Percentiles rank a stretch among this genome's conserved stretches.
Evolutionary conservation across 164 flowering plant species (phyloP).

Genomic region (Tetrastigma voinierianum): DNA sequence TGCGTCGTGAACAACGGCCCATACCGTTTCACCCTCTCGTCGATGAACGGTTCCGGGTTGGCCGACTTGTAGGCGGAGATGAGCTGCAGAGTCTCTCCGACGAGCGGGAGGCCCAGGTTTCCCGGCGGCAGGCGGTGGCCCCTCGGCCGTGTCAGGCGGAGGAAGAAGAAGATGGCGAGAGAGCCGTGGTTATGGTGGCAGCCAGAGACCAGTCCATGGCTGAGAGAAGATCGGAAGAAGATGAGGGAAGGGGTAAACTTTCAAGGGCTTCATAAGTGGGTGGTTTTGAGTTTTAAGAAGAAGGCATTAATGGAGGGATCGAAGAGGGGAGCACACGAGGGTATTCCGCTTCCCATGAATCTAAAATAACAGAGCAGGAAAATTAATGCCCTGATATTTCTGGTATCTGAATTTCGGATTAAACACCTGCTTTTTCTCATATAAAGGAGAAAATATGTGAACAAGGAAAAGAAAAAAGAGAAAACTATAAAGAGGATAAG

Average conservation of each 20-base stretch:
- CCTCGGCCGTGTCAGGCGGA: conserved; percentile 27
- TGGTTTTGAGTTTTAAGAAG: too few relatives aligned
- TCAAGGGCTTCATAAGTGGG: too few relatives aligned
- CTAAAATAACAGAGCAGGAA: neutral
- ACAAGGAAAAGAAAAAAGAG: neutral
- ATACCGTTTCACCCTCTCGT: too few relatives aligned
- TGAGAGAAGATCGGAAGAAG: too few relatives aligned
- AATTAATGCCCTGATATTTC: conserved; percentile 17
- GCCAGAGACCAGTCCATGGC: too few relatives aligned
- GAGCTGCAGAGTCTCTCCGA: conserved; percentile 89
- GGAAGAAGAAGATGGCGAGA: conserved; percentile 20
- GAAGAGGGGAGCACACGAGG: conserved; percentile 20
- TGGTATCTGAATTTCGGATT: conserved; percentile 2
- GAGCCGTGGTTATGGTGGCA: too few relatives aligned
- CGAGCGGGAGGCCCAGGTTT: conserved; percentile 62
- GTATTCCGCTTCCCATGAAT: conserved; percentile 9
- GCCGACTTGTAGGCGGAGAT: conserved; percentile 86
- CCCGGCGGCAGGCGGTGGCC: conserved; percentile 68
- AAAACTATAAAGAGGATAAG: too few relatives aligned
- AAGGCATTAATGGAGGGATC: too few relatives aligned
- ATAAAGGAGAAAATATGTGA: too few relatives aligned
- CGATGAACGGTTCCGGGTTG: conserved; percentile 95
- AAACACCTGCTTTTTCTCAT: too few relatives aligned
- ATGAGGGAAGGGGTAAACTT: too few relatives aligned
- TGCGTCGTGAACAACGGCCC: conserved; percentile 81